Conservation (phyloP, 192 early-diverging fungal genomes). For the Entomortierella parvispora region DNA sequence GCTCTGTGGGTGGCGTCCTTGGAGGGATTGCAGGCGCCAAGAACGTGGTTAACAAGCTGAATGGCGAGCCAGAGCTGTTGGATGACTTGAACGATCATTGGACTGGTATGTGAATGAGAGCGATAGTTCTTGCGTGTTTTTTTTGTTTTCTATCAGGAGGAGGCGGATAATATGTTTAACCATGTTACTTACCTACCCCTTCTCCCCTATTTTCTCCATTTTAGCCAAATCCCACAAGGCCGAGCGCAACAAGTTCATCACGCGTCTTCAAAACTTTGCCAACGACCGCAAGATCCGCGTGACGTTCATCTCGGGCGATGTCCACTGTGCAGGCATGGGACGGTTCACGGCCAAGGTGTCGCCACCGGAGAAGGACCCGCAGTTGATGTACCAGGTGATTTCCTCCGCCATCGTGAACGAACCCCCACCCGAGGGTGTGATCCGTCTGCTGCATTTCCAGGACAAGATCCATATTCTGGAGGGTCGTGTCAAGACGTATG, state of each 20-base stretch:
- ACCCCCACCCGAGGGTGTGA: constrained; percentile 46
- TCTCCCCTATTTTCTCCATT: constrained; percentile 51
- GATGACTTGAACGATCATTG: constrained; percentile 89
- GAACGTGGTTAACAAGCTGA: constrained; percentile 59
- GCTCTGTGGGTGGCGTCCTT: constrained; percentile 65
- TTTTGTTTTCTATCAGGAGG: neutral
- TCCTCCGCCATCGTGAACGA: constrained; percentile 84
- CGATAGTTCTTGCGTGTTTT: too few relatives aligned
- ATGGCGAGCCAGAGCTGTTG: constrained; percentile 86
- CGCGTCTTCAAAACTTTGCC: constrained; percentile 75
- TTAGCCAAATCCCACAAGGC: constrained; percentile 72
- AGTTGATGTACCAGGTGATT: constrained; percentile 84
- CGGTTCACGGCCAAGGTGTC: constrained; percentile 43
- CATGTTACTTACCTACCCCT: neutral
- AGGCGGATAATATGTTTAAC: neutral
- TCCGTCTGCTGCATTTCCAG: constrained; percentile 46
- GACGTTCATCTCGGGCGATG: constrained; percentile 88
- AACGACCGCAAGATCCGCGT: constrained; percentile 71
- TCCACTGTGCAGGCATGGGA: constrained; percentile 59
- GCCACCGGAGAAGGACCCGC: constrained; percentile 69
- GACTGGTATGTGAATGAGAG: constrained; percentile 20
- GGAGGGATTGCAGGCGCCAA: constrained; percentile 67
- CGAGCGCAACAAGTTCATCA: constrained; percentile 78
- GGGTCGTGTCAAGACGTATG: constrained; percentile 48
- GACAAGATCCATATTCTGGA: constrained; percentile 47